Evolutionary conservation across 257 asterid species (phyloP).

Genomic region (Solanum rostratum): DNA sequence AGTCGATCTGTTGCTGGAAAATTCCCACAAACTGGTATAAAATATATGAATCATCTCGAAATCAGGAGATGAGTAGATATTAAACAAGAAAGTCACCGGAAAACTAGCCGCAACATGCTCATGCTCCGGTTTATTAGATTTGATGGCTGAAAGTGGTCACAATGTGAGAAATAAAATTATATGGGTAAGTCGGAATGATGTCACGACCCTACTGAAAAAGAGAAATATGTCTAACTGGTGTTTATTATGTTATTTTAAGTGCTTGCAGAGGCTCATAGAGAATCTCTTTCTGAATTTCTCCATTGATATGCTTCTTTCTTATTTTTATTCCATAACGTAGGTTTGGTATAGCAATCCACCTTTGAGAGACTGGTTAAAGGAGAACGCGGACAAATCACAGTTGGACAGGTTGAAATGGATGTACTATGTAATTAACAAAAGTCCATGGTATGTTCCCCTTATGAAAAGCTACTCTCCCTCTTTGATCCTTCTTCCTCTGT

Average conservation of each 20-base stretch:
- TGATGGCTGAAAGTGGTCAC: no score
- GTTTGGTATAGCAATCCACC: conserved; percentile 87
- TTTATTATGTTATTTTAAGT: background rate
- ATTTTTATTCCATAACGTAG: conserved; percentile 26
- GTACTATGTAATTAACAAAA: conserved; percentile 70
- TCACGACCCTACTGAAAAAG: background rate
- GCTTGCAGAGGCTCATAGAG: background rate
- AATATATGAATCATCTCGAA: no score
- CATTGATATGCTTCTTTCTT: background rate
- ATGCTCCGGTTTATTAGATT: no score
- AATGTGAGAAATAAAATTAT: no score
- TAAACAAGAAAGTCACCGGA: no score
- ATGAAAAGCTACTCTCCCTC: background rate
- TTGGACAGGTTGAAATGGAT: conserved; percentile 69
- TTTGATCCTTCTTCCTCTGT: background rate
- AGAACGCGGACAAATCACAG: conserved; percentile 52
- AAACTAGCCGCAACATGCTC: no score
- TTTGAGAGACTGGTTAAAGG: conserved; percentile 78
- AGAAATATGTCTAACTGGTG: background rate
- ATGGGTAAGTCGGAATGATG: no score
- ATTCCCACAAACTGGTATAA: no score
- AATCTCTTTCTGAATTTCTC: background rate
- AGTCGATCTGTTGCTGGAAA: no score
- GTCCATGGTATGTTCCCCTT: conserved; percentile 65
- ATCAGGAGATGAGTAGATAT: no score